A percentile compares a stretch with the other conserved stretches of the same genome.
These are phyloP conservation scores for Symbiodinium natans DNA, from an alignment of 73 alveolate species.

Conservation along the genomic window DNA sequence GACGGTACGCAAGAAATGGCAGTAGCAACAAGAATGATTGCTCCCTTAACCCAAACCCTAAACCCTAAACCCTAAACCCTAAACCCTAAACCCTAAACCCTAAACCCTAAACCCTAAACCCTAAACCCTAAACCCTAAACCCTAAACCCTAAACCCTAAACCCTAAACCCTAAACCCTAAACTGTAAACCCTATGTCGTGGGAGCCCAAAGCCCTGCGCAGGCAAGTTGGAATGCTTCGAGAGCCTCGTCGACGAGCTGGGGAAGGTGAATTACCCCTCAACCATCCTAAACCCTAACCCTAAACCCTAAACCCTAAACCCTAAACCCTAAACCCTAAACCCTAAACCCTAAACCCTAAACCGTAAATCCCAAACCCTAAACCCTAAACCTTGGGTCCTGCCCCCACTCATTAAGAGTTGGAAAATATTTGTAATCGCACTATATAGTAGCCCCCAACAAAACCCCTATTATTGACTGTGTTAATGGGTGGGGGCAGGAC, in stretches of 20 bases:
- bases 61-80: no score
- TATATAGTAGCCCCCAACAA: no score
- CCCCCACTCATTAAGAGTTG: no score
- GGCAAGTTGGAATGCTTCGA: background rate
- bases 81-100: background rate
- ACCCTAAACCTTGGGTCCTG: no score
- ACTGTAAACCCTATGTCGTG: background rate
- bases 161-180: background rate
- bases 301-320: no score
- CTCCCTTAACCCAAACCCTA: no score
- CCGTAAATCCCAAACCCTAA: background rate
- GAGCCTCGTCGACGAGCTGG: background rate
- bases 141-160: background rate
- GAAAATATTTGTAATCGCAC: no score
- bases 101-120: background rate
- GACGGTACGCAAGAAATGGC: no score
- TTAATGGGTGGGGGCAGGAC: no score
- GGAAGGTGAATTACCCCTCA: background rate
- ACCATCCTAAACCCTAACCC: no score
- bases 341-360: background rate
- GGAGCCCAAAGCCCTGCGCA: constrained; percentile 8
- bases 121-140: background rate
- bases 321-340: background rate
- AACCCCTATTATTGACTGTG: no score
- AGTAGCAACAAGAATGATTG: no score